Percentiles rank a stretch among this genome's conserved stretches.
phyloP scores from a whole-genome alignment of 495 filamentous ascomycete species.

The Paragyromitra xinjiangensis region DNA sequence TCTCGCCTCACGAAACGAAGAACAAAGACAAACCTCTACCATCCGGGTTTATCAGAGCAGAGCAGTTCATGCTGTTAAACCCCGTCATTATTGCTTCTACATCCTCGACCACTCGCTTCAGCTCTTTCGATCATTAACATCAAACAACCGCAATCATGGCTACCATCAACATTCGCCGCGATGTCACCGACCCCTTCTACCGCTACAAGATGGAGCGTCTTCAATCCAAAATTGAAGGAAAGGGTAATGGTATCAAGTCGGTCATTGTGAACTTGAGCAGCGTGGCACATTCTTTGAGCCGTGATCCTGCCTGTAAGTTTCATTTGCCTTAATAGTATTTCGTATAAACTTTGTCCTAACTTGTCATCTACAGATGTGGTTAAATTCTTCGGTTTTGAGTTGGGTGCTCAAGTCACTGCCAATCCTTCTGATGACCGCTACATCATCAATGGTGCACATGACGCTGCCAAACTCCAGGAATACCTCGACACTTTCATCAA shows the following conservation, averaged over 20 bases:
- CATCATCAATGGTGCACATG: constrained; percentile 99
- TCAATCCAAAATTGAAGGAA: constrained; percentile 99
- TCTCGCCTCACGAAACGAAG: constrained; percentile 37
- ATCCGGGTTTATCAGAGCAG: constrained; percentile 31
- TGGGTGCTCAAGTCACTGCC: constrained; percentile 97
- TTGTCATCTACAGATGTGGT: constrained; percentile 73
- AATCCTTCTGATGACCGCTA: constrained; percentile 97
- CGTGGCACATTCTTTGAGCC: constrained; percentile 89
- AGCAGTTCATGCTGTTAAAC: constrained; percentile 57
- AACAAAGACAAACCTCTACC: constrained; percentile 19
- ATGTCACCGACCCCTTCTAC: constrained; percentile 98
- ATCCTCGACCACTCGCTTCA: constrained; percentile 43
- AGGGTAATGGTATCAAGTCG: constrained; percentile 97
- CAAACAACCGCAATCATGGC: constrained; percentile 73
- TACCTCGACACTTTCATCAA: constrained; percentile 97
- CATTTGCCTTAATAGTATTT: background rate
- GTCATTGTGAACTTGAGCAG: constrained; percentile 97
- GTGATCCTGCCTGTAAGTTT: constrained; percentile 77
- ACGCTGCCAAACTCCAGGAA: constrained; percentile 94
- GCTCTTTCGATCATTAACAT: constrained; percentile 50
- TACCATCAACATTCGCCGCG: constrained; percentile 96
- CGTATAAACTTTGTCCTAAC: constrained; percentile 17
- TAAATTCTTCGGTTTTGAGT: constrained; percentile 99
- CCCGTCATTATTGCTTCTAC: constrained; percentile 49
- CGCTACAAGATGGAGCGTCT: constrained; percentile 99